Evolutionary conservation across 2,329 filamentous ascomycete species (phyloP).

Genomic region (Bipolaris cookei): DNA sequence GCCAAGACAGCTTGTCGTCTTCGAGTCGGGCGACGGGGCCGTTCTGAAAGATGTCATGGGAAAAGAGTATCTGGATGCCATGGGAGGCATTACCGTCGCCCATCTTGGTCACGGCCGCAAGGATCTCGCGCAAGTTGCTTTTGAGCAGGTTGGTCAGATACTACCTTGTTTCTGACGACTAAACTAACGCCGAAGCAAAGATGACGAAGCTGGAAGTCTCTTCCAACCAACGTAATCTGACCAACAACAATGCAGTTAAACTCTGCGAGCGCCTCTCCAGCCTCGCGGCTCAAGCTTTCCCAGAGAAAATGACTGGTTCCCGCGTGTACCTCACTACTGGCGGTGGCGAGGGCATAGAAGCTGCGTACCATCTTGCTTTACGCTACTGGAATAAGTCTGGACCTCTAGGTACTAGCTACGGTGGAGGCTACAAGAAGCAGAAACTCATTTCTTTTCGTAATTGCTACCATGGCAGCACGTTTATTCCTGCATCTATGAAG

Average conservation of each 20-base stretch:
- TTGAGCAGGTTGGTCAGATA: neutral
- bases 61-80: neutral
- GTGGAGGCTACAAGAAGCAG: neutral
- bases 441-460: neutral
- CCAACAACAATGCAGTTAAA: neutral
- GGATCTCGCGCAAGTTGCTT: neutral
- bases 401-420: neutral
- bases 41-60: neutral
- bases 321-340: neutral
- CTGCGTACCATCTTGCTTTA: neutral
- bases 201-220: conserved; percentile 1
- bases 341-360: neutral
- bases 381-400: neutral
- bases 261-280: neutral
- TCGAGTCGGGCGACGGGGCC: neutral
- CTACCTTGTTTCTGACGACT: no score
- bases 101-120: neutral
- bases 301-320: neutral
- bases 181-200: neutral
- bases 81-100: neutral
- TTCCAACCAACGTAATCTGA: neutral
- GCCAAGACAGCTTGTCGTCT: neutral
- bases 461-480: neutral
- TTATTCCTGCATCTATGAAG: neutral
- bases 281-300: neutral